Conservation (phyloP, 2,329 filamentous ascomycete species). For the Penicillium sp. region DNA sequence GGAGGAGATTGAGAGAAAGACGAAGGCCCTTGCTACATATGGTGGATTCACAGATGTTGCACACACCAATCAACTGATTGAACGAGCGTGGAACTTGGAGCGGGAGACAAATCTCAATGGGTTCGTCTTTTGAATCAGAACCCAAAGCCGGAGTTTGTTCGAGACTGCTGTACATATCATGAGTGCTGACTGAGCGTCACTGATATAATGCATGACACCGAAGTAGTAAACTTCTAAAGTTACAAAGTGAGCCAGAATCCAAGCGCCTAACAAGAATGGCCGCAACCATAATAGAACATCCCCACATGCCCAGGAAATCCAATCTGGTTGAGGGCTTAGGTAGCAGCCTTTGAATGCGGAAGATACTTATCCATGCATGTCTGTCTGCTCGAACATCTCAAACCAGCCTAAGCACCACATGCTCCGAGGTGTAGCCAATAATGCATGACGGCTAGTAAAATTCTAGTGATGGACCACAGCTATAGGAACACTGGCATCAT, state of each 20-base stretch:
- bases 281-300: no score
- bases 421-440: neutral
- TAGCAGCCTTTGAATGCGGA: no score
- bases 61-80: constrained; percentile 19
- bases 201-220: no score
- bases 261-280: no score
- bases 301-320: no score
- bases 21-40: constrained; percentile 21
- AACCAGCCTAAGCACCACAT: neutral
- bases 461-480: no score
- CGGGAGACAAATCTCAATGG: constrained; percentile 17
- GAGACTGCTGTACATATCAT: neutral
- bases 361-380: neutral
- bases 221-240: no score
- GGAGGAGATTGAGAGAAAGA: constrained; percentile 22
- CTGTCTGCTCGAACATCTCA: neutral
- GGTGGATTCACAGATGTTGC: constrained; percentile 20
- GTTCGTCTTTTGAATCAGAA: constrained; percentile 14
- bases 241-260: no score
- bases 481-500: neutral
- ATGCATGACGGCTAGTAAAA: neutral
- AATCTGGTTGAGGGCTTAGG: no score
- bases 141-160: neutral
- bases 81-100: constrained; percentile 24
- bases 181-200: no score